Conservation (phyloP, 129 eudicot genomes). For the Flaveria robusta region DNA sequence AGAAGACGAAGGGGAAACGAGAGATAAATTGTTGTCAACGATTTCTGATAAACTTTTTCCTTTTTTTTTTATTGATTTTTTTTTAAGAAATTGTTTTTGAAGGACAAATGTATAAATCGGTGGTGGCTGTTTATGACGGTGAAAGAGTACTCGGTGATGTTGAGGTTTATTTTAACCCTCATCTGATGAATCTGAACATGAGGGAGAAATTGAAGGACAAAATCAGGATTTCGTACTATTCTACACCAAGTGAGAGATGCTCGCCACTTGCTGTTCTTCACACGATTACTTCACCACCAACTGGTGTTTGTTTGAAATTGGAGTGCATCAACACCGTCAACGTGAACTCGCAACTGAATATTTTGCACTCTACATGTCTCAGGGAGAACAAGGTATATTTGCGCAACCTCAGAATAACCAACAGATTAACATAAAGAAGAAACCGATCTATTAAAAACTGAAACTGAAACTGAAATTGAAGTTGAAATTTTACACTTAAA, state of each 20-base stretch:
- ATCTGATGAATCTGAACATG: slow-evolving; percentile 40
- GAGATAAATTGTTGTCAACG: neutral
- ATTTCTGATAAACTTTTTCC: slow-evolving; percentile 23
- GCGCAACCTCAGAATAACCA: slow-evolving; percentile 33
- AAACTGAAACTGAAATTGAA: slow-evolving; percentile 4
- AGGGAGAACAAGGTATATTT: slow-evolving; percentile 91
- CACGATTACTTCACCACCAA: slow-evolving; percentile 48
- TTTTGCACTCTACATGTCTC: slow-evolving; percentile 89
- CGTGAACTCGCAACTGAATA: slow-evolving; percentile 62
- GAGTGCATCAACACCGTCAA: slow-evolving; percentile 45
- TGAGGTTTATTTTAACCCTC: slow-evolving; percentile 49
- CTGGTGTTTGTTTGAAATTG: slow-evolving; percentile 82
- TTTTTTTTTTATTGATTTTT: neutral
- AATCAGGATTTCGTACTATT: slow-evolving; percentile 64
- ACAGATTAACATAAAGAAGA: slow-evolving; percentile 24
- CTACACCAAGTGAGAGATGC: slow-evolving; percentile 88
- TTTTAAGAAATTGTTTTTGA: slow-evolving; percentile 10
- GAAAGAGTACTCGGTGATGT: slow-evolving; percentile 83
- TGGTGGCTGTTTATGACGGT: slow-evolving; percentile 70
- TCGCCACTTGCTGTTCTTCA: slow-evolving; percentile 95
- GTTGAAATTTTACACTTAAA: neutral
- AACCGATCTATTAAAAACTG: slow-evolving; percentile 17
- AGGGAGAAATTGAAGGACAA: slow-evolving; percentile 49
- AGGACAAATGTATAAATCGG: slow-evolving; percentile 59
- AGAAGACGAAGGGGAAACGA: slow-evolving; percentile 31